Percentiles rank a stretch among this genome's conserved stretches.
Conservation (phyloP, 2,329 filamentous ascomycete genomes). For the Colletotrichum australisinense region DNA sequence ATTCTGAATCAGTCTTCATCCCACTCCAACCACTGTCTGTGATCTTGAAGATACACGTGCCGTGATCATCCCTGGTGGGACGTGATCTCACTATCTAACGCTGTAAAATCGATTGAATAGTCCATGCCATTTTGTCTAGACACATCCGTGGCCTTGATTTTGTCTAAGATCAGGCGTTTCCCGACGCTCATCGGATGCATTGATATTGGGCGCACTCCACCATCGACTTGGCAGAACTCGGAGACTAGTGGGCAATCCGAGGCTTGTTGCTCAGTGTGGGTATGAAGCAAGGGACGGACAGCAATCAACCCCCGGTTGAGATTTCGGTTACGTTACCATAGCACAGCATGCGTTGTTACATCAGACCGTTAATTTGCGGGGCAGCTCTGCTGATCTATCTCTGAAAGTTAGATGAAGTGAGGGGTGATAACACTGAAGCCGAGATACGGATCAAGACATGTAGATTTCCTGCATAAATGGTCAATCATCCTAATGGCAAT, state of each 20-base stretch:
- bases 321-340: constrained; percentile 11
- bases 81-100: too few species aligned
- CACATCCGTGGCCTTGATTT: too few species aligned
- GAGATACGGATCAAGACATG: background rate
- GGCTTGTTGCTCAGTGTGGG: background rate
- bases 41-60: too few species aligned
- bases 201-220: background rate
- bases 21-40: too few species aligned
- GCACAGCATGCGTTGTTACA: constrained; percentile 5
- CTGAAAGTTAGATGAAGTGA: background rate
- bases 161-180: too few species aligned
- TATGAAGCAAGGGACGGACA: background rate
- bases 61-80: too few species aligned
- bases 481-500: background rate
- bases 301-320: background rate
- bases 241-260: background rate
- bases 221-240: background rate
- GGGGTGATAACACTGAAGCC: background rate
- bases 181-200: background rate
- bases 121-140: too few species aligned
- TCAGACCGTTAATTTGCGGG: background rate
- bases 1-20: too few species aligned
- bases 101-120: too few species aligned
- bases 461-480: background rate
- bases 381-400: background rate